phyloP scores from a whole-genome alignment of 768 basidiomycete genomes.

The Lentinula guzmanii region DNA sequence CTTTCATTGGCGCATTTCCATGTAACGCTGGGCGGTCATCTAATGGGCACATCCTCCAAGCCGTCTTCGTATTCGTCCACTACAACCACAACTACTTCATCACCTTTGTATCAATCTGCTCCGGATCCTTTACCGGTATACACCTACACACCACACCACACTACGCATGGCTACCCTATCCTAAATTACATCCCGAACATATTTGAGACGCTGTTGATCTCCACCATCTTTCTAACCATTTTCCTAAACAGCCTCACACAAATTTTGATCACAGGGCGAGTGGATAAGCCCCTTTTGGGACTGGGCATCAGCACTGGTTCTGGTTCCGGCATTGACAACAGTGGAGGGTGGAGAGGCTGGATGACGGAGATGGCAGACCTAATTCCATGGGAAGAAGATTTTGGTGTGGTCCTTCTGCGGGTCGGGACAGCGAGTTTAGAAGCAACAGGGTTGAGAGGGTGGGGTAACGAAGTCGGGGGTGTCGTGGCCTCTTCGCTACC shows the following conservation, averaged over 20 bases:
- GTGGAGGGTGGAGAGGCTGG: neutral
- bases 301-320: conserved; percentile 24
- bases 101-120: neutral
- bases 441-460: conserved; percentile 63
- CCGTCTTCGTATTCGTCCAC: conserved; percentile 10
- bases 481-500: conserved; percentile 23
- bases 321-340: neutral
- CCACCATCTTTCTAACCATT: conserved; percentile 52
- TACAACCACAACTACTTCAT: conserved; percentile 10
- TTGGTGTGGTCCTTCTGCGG: conserved; percentile 62
- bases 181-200: conserved; percentile 71
- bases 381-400: conserved; percentile 66
- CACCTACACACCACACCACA: conserved; percentile 2
- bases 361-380: conserved; percentile 4
- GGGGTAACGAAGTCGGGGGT: conserved; percentile 68
- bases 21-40: conserved; percentile 37
- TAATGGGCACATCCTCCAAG: conserved; percentile 16
- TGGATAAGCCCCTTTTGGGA: conserved; percentile 58
- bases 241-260: conserved; percentile 61
- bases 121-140: neutral
- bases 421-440: conserved; percentile 73
- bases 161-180: conserved; percentile 44
- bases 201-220: conserved; percentile 59
- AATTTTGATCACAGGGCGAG: conserved; percentile 51
- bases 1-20: conserved; percentile 66